Evolutionary conservation across 805 yeast genomes (phyloP), one percentile per base, ranked within the genome.

Genomic region (Candida oleophila): DNA sequence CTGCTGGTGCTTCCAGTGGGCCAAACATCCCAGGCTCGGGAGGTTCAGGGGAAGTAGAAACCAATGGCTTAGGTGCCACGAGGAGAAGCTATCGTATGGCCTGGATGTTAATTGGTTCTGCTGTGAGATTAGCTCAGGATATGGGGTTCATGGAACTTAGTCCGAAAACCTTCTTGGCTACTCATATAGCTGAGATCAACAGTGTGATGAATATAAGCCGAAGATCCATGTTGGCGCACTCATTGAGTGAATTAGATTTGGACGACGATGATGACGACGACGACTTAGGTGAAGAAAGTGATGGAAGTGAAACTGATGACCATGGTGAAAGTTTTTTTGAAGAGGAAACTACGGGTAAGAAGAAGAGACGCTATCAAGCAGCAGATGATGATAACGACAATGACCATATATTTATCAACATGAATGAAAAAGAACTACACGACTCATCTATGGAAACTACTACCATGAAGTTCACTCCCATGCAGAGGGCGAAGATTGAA

Each of bases 71-170:
- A 39, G 88, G 89, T 25, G 95, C 96, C 1, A 82, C 90, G 80
- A 74, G 95, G 55, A 72, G 96, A 56, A 83, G 91, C 51, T 91
- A 89, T 61, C 75, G 96, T 35, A 87, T 89, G 90, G 86, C 96
- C 0, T 91, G 96, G 92, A 87, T 90, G 94, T 77, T 89, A 49
- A 83, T 89, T 41, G 97, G 97, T 2, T 82, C 88, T 1, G 91
- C 95, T 0, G 85, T 89, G 1, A 73, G 97, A 47, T 67, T 91
- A 37, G 94, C 96, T 2, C 96, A 89, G 60, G 94, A 87, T 61
- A 82, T 86, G 80, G 89, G 89, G 3, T 78, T 89, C 55, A 80
- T 89, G 70, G 88, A 87, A 38, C 78, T 81, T 16, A 81, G 87
- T 49, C 75, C 90, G 8, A 78, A 85, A 54, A 80, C 90, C 4